These are phyloP conservation scores for Penicillium egyptiacum DNA, from an alignment of 495 filamentous ascomycete genomes.

Conservation along the genomic window DNA sequence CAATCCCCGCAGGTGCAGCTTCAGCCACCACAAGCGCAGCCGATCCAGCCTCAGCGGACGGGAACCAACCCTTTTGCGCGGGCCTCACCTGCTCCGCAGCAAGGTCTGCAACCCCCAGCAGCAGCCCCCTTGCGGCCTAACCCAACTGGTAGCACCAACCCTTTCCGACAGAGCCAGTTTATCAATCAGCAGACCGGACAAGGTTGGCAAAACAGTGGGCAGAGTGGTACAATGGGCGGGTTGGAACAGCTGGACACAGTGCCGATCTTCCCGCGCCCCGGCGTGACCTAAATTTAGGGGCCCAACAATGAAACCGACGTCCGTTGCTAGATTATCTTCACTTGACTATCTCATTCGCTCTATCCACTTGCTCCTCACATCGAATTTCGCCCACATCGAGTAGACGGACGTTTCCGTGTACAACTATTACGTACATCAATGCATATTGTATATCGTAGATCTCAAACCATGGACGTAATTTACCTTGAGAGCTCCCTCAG, in stretches of 20 bases:
- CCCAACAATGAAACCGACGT: background rate
- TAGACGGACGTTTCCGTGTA: conserved; percentile 1
- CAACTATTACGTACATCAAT: background rate
- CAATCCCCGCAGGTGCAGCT: conserved; percentile 41
- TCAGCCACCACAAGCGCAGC: conserved; percentile 38
- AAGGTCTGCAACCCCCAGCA: conserved; percentile 37
- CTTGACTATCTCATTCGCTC: conserved; percentile 11
- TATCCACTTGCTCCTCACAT: conserved; percentile 2
- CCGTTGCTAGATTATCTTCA: conserved; percentile 13
- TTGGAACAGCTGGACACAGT: conserved; percentile 75
- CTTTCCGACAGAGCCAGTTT: conserved; percentile 86
- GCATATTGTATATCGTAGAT: background rate
- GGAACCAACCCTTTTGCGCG: conserved; percentile 57
- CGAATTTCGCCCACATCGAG: background rate
- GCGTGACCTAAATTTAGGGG: conserved; percentile 32
- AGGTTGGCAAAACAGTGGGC: conserved; percentile 73
- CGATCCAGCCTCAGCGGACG: conserved; percentile 45
- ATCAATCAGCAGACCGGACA: conserved; percentile 83
- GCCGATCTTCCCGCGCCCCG: conserved; percentile 83
- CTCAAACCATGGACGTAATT: background rate
- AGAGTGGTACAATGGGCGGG: conserved; percentile 81
- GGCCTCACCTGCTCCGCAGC: conserved; percentile 40
- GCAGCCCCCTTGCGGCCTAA: conserved; percentile 59
- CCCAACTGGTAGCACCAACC: conserved; percentile 88
- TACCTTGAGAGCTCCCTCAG: background rate